phyloP scores from a whole-genome alignment of 148 eudicot genomes.

The Pharnaceum exiguum region DNA sequence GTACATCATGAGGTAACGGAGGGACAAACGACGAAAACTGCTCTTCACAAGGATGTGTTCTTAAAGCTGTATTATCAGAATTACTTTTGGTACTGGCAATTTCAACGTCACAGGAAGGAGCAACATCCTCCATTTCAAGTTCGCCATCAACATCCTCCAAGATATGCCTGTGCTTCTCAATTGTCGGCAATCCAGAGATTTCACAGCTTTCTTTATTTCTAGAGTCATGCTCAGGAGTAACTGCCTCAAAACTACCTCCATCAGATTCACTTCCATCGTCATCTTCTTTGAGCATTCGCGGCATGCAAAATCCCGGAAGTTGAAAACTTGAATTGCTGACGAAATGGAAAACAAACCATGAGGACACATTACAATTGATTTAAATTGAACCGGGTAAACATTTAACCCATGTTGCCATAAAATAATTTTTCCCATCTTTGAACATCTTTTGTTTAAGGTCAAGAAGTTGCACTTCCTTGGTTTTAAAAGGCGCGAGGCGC shows the following conservation, averaged over 20 bases:
- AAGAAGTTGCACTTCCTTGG: too few species aligned
- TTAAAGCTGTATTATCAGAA: slow-evolving; percentile 18
- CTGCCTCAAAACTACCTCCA: slow-evolving; percentile 88
- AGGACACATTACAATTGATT: neutral
- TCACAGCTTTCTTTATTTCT: slow-evolving; percentile 35
- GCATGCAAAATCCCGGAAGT: slow-evolving; percentile 93
- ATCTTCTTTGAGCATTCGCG: slow-evolving; percentile 74
- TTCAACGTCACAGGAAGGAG: slow-evolving; percentile 59
- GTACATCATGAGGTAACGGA: slow-evolving; percentile 50
- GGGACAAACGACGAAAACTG: slow-evolving; percentile 34
- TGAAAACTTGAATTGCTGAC: slow-evolving; percentile 93
- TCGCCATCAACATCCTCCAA: slow-evolving; percentile 99
- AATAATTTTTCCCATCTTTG: too few species aligned
- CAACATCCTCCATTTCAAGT: slow-evolving; percentile 99
- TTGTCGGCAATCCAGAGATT: slow-evolving; percentile 20
- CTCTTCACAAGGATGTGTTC: slow-evolving; percentile 31
- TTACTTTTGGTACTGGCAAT: slow-evolving; percentile 22
- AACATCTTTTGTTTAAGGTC: too few species aligned
- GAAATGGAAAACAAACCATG: slow-evolving; percentile 6
- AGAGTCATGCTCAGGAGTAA: slow-evolving; percentile 83
- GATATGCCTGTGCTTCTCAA: slow-evolving; percentile 71
- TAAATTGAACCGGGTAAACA: neutral
- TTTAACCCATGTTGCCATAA: neutral
- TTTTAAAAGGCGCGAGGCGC: too few species aligned
- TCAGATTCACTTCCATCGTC: slow-evolving; percentile 86